Evolutionary conservation across 75 land plant genomes (phyloP).

Genomic region (Cupressus sempervirens): DNA sequence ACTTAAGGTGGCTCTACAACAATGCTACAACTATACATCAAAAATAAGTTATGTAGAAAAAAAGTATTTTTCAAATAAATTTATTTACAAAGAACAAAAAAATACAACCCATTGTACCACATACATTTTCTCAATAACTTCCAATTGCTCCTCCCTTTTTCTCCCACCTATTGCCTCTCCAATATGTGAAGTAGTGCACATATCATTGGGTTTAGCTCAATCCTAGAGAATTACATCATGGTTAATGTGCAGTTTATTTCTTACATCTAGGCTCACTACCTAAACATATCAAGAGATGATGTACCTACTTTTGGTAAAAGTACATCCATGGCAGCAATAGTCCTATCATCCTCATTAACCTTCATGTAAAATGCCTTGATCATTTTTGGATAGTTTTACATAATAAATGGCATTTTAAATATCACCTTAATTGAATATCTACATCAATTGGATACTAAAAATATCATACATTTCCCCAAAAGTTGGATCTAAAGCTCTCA

Average conservation of each 20-base stretch:
- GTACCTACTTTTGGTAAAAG: slow-evolving; percentile 88
- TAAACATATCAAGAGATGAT: not conserved
- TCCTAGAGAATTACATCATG: too few species aligned
- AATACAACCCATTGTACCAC: not conserved
- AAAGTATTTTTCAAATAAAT: not conserved
- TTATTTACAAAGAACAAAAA: not conserved
- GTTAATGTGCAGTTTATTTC: not conserved
- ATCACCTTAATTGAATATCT: too few species aligned
- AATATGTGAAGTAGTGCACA: not conserved
- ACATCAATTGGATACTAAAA: too few species aligned
- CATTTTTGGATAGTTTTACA: too few species aligned
- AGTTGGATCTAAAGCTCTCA: too few species aligned
- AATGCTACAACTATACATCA: not conserved
- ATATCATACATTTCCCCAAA: too few species aligned
- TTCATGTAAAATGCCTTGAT: slow-evolving; percentile 97
- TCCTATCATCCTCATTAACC: slow-evolving; percentile 87
- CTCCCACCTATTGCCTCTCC: slow-evolving; percentile 78
- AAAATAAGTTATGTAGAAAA: not conserved
- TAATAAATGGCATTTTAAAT: too few species aligned
- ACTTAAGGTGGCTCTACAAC: too few species aligned
- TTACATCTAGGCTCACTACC: not conserved
- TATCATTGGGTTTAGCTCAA: too few species aligned
- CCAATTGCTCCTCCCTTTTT: slow-evolving; percentile 89
- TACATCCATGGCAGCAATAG: slow-evolving; percentile 99
- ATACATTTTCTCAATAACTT: slow-evolving; percentile 65